Conservation (phyloP, 352 stramenopile species). For the Phytophthora rubi region DNA sequence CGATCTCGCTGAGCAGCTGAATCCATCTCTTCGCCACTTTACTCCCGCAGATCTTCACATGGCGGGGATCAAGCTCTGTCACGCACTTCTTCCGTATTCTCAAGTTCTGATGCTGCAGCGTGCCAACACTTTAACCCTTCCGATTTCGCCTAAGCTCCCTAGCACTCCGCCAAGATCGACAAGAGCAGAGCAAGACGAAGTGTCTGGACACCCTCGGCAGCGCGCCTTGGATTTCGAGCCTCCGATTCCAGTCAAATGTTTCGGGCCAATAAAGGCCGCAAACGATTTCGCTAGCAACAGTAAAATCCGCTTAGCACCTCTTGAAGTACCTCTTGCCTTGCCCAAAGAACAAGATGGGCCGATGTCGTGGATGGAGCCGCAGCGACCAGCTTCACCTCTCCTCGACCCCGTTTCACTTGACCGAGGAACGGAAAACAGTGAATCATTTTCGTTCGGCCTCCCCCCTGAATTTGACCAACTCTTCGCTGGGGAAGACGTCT, state of each 20-base stretch:
- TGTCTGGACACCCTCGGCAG: conserved; percentile 2
- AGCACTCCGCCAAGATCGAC: background rate
- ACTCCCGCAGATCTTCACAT: conserved; percentile 55
- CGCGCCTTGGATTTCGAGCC: conserved; percentile 4
- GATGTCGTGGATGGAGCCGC: conserved; percentile 14
- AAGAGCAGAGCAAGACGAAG: background rate
- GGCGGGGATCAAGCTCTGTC: conserved; percentile 61
- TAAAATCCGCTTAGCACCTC: conserved; percentile 38
- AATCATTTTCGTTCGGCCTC: conserved; percentile 11
- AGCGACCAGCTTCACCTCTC: conserved; percentile 3
- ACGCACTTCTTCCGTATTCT: conserved; percentile 64
- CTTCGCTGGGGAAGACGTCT: conserved; percentile 39
- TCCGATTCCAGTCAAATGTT: conserved; percentile 18
- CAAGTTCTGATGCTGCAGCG: conserved; percentile 60
- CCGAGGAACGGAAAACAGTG: conserved; percentile 7
- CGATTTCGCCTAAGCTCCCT: background rate
- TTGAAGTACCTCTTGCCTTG: conserved; percentile 9
- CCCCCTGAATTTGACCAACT: conserved; percentile 42
- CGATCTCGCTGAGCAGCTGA: conserved; percentile 16
- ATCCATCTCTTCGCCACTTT: conserved; percentile 46
- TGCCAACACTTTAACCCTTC: background rate
- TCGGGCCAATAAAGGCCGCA: conserved; percentile 4
- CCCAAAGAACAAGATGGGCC: conserved; percentile 7
- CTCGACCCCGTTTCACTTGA: conserved; percentile 18
- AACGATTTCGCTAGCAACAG: conserved; percentile 13